These are phyloP conservation scores for Domatiomyces catenatus DNA, from an alignment of 2,329 filamentous ascomycete species.

Conservation along the genomic window DNA sequence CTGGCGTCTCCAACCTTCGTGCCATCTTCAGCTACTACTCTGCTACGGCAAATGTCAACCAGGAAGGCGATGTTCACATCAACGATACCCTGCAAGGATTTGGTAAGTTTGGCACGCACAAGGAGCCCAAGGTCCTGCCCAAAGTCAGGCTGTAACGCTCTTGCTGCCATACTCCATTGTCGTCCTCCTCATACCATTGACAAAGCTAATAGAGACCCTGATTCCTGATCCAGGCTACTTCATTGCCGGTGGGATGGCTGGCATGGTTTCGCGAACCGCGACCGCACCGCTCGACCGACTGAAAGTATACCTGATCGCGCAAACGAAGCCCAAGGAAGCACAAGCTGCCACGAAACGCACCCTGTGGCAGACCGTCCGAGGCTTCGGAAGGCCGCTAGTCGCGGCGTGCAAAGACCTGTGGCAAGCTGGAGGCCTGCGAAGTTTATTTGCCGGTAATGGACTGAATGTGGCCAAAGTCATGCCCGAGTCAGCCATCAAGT, in stretches of 20 bases:
- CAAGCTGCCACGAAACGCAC: constrained; percentile 56
- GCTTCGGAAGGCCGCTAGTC: constrained; percentile 52
- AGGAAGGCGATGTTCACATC: constrained; percentile 87
- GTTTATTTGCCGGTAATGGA: constrained; percentile 90
- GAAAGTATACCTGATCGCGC: constrained; percentile 93
- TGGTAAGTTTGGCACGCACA: constrained; percentile 51
- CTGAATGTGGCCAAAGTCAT: constrained; percentile 96
- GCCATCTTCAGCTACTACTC: constrained; percentile 84
- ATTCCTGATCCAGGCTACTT: constrained; percentile 93
- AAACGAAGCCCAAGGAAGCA: constrained; percentile 50
- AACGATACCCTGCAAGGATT: constrained; percentile 82
- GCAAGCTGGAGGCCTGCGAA: constrained; percentile 69
- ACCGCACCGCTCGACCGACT: constrained; percentile 92
- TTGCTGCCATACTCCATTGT: neutral
- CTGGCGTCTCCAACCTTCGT: constrained; percentile 55
- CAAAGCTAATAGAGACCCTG: constrained; percentile 47
- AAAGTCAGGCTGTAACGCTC: neutral
- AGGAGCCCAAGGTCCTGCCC: neutral
- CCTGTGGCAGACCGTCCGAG: constrained; percentile 47
- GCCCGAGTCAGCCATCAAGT: constrained; percentile 97
- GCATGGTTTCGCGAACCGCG: constrained; percentile 84
- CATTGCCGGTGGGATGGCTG: constrained; percentile 82
- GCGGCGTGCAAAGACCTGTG: constrained; percentile 66
- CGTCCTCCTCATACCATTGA: constrained; percentile 14
- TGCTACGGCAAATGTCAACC: constrained; percentile 71